Evolutionary conservation across 2,329 filamentous ascomycete genomes (phyloP).

Genomic region (Phaeosphaeria sp.): DNA sequence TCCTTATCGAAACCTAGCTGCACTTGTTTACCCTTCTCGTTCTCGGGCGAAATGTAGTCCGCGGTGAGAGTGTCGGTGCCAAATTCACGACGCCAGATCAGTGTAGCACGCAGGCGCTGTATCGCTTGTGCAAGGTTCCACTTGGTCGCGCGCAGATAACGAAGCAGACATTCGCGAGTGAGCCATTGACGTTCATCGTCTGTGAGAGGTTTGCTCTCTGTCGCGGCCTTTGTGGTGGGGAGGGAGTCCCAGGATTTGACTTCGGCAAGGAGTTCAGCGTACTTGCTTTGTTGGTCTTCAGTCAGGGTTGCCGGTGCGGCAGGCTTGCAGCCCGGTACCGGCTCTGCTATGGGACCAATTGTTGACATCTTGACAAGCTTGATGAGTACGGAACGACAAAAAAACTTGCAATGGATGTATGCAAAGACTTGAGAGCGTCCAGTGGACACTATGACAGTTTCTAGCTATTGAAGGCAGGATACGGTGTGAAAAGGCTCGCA

Average conservation of each 20-base stretch:
- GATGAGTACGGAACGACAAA: background rate
- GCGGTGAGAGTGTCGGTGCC: conserved; percentile 75
- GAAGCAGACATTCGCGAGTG: conserved; percentile 87
- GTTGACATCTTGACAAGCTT: conserved; percentile 25
- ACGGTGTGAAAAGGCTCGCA: background rate
- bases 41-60: conserved; percentile 90
- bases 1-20: conserved; percentile 86
- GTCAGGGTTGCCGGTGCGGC: conserved; percentile 67
- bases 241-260: conserved; percentile 76
- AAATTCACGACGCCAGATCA: conserved; percentile 91
- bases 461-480: conserved; percentile 2
- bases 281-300: conserved; percentile 80
- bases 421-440: background rate
- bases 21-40: conserved; percentile 95
- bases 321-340: conserved; percentile 62
- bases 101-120: conserved; percentile 78
- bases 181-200: conserved; percentile 88
- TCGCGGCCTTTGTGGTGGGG: conserved; percentile 66
- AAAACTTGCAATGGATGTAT: background rate
- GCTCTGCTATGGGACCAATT: conserved; percentile 42
- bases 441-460: background rate
- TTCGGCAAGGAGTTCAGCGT: conserved; percentile 74
- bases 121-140: conserved; percentile 78
- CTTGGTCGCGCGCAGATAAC: conserved; percentile 92
- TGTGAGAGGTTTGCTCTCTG: conserved; percentile 68